These are phyloP conservation scores for Aspergillus hortae DNA, from an alignment of 2,329 filamentous ascomycete genomes.

Conservation along the genomic window DNA sequence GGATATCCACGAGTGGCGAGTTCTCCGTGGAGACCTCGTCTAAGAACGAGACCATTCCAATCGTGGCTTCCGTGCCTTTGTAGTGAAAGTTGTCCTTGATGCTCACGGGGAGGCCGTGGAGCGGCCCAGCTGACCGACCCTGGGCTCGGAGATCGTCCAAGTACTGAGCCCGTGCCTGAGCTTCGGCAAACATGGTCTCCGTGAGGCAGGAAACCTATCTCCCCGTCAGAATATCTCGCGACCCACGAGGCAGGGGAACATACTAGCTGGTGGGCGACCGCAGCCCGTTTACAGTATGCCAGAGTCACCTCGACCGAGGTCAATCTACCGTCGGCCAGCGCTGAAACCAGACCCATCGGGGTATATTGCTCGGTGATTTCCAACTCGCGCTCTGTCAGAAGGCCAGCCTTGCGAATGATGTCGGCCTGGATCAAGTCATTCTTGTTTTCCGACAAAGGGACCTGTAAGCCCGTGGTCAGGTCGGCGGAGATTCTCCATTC, in stretches of 20 bases:
- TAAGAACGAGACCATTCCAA: slow-evolving; percentile 16
- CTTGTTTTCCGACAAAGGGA: slow-evolving; percentile 12
- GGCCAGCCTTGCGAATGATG: slow-evolving; percentile 28
- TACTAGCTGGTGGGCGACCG: slow-evolving; percentile 33
- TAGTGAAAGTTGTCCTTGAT: slow-evolving; percentile 35
- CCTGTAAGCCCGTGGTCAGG: slow-evolving; percentile 3
- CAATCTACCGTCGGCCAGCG: slow-evolving; percentile 23
- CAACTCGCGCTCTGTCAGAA: slow-evolving; percentile 47
- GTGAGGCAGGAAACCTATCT: slow-evolving; percentile 25
- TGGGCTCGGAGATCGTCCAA: slow-evolving; percentile 22
- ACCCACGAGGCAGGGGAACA: background rate
- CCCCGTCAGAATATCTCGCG: background rate
- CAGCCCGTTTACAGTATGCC: slow-evolving; percentile 44
- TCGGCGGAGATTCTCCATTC: slow-evolving; percentile 14
- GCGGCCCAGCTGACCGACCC: slow-evolving; percentile 23
- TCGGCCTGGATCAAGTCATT: slow-evolving; percentile 14
- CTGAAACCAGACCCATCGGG: slow-evolving; percentile 23
- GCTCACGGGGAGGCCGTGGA: slow-evolving; percentile 30
- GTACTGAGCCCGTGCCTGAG: slow-evolving; percentile 21
- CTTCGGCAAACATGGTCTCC: slow-evolving; percentile 25
- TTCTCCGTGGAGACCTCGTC: slow-evolving; percentile 12
- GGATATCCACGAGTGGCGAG: slow-evolving; percentile 18
- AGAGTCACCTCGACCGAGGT: slow-evolving; percentile 41
- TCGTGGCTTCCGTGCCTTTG: slow-evolving; percentile 15
- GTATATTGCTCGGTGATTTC: slow-evolving; percentile 47